phyloP scores from a whole-genome alignment of 2,329 filamentous ascomycete species.

The Fusarium miscanthi region DNA sequence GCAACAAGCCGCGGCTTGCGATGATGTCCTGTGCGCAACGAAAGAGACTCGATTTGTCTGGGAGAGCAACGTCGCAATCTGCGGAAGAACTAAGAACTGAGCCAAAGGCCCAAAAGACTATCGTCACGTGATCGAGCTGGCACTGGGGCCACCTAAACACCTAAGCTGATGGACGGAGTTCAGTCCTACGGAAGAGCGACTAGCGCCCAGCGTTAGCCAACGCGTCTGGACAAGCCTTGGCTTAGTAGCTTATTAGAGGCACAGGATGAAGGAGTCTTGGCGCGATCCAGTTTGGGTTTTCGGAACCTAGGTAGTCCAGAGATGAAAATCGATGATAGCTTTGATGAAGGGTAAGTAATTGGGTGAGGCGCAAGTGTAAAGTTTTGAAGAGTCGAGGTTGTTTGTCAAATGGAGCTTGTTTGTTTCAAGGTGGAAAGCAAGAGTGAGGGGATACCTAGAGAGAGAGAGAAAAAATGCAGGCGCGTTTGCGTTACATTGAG shows the following conservation, averaged over 20 bases:
- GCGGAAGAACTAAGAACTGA: slow-evolving; percentile 39
- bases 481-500: slow-evolving; percentile 20
- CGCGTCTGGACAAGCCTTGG: slow-evolving; percentile 20
- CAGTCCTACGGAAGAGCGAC: neutral
- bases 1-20: slow-evolving; percentile 47
- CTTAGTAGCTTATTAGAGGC: neutral
- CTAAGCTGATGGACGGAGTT: slow-evolving; percentile 31
- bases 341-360: neutral
- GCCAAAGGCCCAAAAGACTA: slow-evolving; percentile 38
- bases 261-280: neutral
- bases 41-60: slow-evolving; percentile 42
- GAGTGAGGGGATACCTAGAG: neutral
- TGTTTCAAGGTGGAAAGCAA: slow-evolving; percentile 12
- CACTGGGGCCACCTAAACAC: slow-evolving; percentile 35
- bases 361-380: neutral
- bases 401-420: slow-evolving; percentile 1
- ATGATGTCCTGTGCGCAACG: slow-evolving; percentile 47
- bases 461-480: neutral
- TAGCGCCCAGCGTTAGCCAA: slow-evolving; percentile 4
- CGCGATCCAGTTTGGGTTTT: neutral
- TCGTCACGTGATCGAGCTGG: slow-evolving; percentile 36
- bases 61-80: slow-evolving; percentile 45
- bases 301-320: neutral
- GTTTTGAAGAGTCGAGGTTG: neutral
- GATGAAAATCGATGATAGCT: neutral